phyloP scores from a whole-genome alignment of 805 yeast genomes.

The Scheffersomyces stipitis region DNA sequence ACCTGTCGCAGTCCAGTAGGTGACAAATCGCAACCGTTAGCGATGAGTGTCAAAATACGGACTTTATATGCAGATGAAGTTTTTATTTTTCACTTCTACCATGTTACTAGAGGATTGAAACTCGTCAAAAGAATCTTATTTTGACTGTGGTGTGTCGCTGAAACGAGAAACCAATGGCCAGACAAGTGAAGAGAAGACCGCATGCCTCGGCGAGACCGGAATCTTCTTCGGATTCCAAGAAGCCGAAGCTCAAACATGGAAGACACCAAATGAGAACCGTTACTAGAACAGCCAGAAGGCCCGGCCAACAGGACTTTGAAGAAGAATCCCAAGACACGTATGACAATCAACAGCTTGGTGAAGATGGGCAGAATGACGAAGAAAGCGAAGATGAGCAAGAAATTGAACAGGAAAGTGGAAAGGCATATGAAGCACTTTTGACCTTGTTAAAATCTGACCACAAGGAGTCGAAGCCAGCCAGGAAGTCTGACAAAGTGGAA shows the following conservation, averaged over 20 bases:
- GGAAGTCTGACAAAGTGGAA: neutral
- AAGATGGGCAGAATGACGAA: conserved; percentile 8
- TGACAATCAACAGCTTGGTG: conserved; percentile 6
- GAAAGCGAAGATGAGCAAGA: conserved; percentile 16
- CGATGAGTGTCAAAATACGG: too few species aligned
- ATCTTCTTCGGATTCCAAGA: conserved; percentile 2
- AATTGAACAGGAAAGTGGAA: conserved; percentile 24
- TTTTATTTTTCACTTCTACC: too few species aligned
- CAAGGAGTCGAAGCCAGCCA: conserved; percentile 16
- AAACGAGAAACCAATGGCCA: conserved; percentile 2
- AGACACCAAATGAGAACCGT: conserved; percentile 61
- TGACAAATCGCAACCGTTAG: too few species aligned
- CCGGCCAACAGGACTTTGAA: conserved; percentile 11
- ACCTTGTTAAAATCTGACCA: conserved; percentile 57
- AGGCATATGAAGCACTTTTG: conserved; percentile 67
- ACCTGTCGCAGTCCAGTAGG: too few species aligned
- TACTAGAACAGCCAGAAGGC: conserved; percentile 52
- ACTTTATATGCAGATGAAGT: too few species aligned
- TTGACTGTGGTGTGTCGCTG: too few species aligned
- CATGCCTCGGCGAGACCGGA: neutral
- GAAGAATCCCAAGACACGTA: conserved; percentile 12
- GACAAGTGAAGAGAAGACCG: conserved; percentile 5
- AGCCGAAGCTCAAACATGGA: conserved; percentile 44
- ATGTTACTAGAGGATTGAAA: too few species aligned
- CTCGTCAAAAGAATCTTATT: too few species aligned